Evolutionary conservation across 2,329 filamentous ascomycete species (phyloP).

Genomic region (Aspergillus luchuensis): DNA sequence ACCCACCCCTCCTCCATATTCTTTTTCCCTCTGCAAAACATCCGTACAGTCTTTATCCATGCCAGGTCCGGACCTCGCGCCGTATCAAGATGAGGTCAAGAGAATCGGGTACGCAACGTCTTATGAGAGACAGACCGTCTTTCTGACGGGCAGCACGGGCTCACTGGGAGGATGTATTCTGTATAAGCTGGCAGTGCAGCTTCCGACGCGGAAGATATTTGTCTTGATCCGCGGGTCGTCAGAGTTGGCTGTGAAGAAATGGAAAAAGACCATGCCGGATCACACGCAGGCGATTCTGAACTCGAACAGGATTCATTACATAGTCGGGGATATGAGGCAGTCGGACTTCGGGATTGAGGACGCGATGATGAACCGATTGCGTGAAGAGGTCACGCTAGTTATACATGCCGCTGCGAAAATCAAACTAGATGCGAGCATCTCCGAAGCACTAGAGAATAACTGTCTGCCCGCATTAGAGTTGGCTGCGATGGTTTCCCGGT

Average conservation of each 20-base stretch:
- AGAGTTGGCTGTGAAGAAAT: constrained; percentile 30
- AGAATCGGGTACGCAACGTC: constrained; percentile 29
- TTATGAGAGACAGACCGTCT: constrained; percentile 31
- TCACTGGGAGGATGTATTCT: constrained; percentile 37
- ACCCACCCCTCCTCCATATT: too few relatives aligned
- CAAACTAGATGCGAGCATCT: constrained; percentile 29
- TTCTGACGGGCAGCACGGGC: constrained; percentile 36
- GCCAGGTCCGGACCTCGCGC: constrained; percentile 8
- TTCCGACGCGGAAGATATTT: constrained; percentile 36
- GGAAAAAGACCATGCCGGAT: constrained; percentile 32
- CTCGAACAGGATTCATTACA: constrained; percentile 31
- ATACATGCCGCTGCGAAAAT: constrained; percentile 39
- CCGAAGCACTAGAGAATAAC: constrained; percentile 34
- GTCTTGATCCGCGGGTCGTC: constrained; percentile 30
- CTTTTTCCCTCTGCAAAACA: neutral
- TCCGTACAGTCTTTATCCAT: neutral
- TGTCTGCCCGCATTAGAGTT: constrained; percentile 35
- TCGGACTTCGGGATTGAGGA: constrained; percentile 29
- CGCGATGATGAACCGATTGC: constrained; percentile 20
- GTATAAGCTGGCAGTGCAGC: constrained; percentile 36
- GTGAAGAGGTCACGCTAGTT: constrained; percentile 33
- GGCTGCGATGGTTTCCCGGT: constrained; percentile 28
- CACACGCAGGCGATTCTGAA: constrained; percentile 30
- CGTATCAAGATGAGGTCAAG: constrained; percentile 23
- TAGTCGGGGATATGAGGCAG: constrained; percentile 32